phyloP scores from a whole-genome alignment of 148 eudicot species.

The Arbutus unedo region DNA sequence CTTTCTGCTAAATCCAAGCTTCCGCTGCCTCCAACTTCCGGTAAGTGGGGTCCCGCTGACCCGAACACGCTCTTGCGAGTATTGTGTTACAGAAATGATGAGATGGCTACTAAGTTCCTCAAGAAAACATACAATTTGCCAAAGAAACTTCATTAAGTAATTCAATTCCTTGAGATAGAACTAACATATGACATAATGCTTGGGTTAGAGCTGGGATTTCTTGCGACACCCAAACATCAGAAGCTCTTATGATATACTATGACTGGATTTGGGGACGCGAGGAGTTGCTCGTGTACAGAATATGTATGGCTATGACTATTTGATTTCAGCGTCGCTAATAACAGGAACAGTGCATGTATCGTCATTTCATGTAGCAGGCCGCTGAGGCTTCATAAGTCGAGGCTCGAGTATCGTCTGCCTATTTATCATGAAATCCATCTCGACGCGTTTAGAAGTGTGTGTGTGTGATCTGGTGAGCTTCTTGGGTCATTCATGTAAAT shows the following conservation, averaged over 20 bases:
- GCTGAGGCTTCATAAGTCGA: neutral
- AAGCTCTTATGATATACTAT: neutral
- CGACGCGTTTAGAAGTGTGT: neutral
- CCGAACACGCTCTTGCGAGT: conserved; percentile 75
- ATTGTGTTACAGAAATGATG: conserved; percentile 74
- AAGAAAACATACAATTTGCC: conserved; percentile 75
- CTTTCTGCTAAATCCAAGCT: conserved; percentile 48
- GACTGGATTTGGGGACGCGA: neutral
- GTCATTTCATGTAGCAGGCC: neutral
- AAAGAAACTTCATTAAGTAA: conserved; percentile 39
- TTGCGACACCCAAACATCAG: neutral
- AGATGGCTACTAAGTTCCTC: conserved; percentile 73
- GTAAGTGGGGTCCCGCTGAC: conserved; percentile 69
- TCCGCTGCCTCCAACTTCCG: conserved; percentile 77
- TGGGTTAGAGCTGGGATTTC: neutral
- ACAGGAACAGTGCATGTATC: neutral
- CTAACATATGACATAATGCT: neutral
- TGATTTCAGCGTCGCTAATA: neutral
- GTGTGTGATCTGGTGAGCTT: neutral
- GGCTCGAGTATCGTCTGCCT: neutral
- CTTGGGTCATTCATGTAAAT: neutral
- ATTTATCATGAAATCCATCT: neutral
- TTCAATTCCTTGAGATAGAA: neutral
- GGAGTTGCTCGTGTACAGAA: conserved; percentile 9
- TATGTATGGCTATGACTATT: neutral